Percentiles rank a stretch among this genome's conserved stretches.
These are phyloP conservation scores for Podaxis sp. DNA, from an alignment of 768 basidiomycete species.

Conservation along the genomic window DNA sequence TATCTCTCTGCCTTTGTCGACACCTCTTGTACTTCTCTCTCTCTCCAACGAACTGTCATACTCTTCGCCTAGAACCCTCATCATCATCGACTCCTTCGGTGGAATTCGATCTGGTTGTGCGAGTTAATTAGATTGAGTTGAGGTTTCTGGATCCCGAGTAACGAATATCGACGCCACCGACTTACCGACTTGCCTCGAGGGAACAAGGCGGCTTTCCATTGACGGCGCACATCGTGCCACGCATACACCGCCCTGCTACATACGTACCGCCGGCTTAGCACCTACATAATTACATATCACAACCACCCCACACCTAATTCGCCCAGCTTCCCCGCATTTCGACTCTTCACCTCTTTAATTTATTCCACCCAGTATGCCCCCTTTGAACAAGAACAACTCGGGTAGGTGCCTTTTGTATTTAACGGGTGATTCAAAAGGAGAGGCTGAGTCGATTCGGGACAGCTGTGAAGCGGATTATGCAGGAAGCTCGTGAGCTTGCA, in stretches of 20 bases:
- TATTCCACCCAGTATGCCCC: conserved; percentile 24
- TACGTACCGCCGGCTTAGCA: not conserved
- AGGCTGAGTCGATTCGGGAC: conserved; percentile 1
- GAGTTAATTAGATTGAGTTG: not conserved
- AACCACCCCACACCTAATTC: not conserved
- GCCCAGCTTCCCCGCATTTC: not conserved
- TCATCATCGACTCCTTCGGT: not conserved
- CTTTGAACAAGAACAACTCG: conserved; percentile 89
- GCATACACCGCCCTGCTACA: not conserved
- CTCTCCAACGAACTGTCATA: not conserved
- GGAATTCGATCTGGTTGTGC: not conserved
- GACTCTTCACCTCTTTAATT: not conserved
- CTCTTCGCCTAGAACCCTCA: not conserved
- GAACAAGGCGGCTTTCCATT: not conserved
- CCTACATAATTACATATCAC: not conserved
- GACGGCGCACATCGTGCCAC: not conserved
- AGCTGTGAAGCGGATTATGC: conserved; percentile 98
- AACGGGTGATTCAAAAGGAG: not conserved
- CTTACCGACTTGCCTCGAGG: not conserved
- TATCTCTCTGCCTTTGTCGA: not conserved
- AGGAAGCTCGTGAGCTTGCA: conserved; percentile 88
- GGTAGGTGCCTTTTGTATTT: conserved; percentile 42
- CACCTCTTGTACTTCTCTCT: not conserved
- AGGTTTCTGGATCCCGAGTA: not conserved
- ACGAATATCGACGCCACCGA: not conserved